A percentile compares a stretch with the other conserved stretches of the same genome.
These are phyloP conservation scores for Turritis glabra DNA, from an alignment of 345 rosid species.

Conservation along the genomic window DNA sequence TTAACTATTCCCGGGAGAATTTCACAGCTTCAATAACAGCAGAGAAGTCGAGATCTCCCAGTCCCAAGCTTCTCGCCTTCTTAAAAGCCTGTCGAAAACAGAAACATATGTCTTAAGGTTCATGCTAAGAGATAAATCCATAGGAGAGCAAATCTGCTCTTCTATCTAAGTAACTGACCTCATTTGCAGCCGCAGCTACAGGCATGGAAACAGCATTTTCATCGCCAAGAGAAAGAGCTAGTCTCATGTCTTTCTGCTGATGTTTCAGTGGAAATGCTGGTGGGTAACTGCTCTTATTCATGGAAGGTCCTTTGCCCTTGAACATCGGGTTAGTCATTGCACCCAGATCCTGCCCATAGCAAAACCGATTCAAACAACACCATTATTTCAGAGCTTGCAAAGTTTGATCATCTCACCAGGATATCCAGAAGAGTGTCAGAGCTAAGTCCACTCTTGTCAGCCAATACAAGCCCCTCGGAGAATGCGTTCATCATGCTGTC, in stretches of 20 bases:
- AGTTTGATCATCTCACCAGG: conserved; percentile 55
- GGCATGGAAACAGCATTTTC: conserved; percentile 90
- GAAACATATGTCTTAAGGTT: background rate
- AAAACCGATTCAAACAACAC: conserved; percentile 3
- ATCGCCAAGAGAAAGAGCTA: conserved; percentile 98
- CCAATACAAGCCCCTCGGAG: conserved; percentile 87
- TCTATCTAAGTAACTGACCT: conserved; percentile 45
- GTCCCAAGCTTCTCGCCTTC: conserved; percentile 86
- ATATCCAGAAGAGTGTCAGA: conserved; percentile 70
- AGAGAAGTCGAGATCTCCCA: conserved; percentile 87
- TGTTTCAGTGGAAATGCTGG: conserved; percentile 90
- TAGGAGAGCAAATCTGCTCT: conserved; percentile 4
- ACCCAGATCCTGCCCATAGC: conserved; percentile 67
- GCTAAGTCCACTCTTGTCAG: conserved; percentile 77
- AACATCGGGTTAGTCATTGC: conserved; percentile 86
- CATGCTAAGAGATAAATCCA: background rate
- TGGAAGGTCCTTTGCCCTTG: conserved; percentile 77
- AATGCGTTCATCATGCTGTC: conserved; percentile 88
- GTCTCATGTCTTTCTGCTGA: conserved; percentile 92
- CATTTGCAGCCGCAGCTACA: conserved; percentile 90
- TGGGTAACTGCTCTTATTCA: conserved; percentile 64
- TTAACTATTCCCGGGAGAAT: conserved; percentile 39
- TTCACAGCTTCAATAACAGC: conserved; percentile 78
- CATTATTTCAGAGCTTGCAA: background rate
- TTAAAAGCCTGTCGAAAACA: conserved; percentile 64